Conservation (phyloP, 768 basidiomycete genomes). For the Lentinula lateritia region DNA sequence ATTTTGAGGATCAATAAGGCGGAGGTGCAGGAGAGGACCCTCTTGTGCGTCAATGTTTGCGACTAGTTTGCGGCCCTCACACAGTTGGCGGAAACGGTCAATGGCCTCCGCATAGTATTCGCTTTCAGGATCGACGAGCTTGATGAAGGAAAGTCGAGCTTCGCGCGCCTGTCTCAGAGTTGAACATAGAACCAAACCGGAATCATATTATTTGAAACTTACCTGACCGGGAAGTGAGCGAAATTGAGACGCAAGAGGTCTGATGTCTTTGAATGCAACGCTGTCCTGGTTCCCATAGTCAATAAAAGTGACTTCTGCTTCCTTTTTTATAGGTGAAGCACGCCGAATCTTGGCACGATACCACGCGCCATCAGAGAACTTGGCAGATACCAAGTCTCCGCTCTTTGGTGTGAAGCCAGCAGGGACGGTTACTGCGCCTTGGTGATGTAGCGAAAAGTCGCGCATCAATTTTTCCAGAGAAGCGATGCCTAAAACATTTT, state of each 20-base stretch:
- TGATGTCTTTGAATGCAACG: slow-evolving; percentile 73
- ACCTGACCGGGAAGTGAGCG: slow-evolving; percentile 84
- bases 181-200: background rate
- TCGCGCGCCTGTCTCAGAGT: slow-evolving; percentile 29
- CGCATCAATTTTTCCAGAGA: slow-evolving; percentile 91
- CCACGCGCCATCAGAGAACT: slow-evolving; percentile 93
- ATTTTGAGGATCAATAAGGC: slow-evolving; percentile 86
- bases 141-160: slow-evolving; percentile 51
- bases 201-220: background rate
- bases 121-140: slow-evolving; percentile 70
- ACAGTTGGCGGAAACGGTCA: slow-evolving; percentile 78
- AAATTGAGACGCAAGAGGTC: slow-evolving; percentile 89
- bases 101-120: slow-evolving; percentile 86
- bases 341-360: slow-evolving; percentile 91
- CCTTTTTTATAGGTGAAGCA: slow-evolving; percentile 82
- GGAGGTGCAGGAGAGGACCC: slow-evolving; percentile 72
- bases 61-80: slow-evolving; percentile 91
- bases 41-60: slow-evolving; percentile 93
- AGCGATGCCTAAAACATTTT: slow-evolving; percentile 62
- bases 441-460: slow-evolving; percentile 87
- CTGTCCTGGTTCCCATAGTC: slow-evolving; percentile 95
- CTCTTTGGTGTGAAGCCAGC: slow-evolving; percentile 74
- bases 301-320: slow-evolving; percentile 93
- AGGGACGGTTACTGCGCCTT: slow-evolving; percentile 49
- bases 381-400: slow-evolving; percentile 90